These are phyloP conservation scores for Phytophthora rubi DNA, from an alignment of 352 stramenopile species.

Conservation along the genomic window DNA sequence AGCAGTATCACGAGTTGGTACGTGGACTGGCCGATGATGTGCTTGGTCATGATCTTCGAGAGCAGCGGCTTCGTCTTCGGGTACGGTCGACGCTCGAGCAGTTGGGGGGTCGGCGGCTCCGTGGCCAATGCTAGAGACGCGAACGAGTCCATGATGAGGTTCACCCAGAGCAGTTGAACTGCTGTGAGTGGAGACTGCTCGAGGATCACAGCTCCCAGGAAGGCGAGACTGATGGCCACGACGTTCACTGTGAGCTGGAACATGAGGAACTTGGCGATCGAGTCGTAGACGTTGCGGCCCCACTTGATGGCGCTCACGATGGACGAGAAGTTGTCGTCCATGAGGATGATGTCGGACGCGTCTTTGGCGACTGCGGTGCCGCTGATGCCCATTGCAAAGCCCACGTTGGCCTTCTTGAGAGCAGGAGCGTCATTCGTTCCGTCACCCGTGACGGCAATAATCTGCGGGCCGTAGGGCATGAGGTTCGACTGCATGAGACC, in stretches of 20 bases:
- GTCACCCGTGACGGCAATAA: constrained; percentile 97
- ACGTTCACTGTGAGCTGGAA: constrained; percentile 99
- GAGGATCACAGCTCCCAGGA: constrained; percentile 85
- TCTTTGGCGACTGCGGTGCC: constrained; percentile 96
- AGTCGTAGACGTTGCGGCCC: constrained; percentile 97
- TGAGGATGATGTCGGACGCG: constrained; percentile 96
- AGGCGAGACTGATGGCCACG: constrained; percentile 93
- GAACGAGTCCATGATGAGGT: constrained; percentile 99
- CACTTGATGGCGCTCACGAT: constrained; percentile 97
- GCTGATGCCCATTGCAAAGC: constrained; percentile 97
- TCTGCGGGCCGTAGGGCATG: constrained; percentile 79
- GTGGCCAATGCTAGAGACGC: constrained; percentile 95
- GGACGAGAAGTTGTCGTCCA: constrained; percentile 97
- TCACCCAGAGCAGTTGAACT: constrained; percentile 98
- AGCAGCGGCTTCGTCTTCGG: constrained; percentile 93
- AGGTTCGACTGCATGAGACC: constrained; percentile 89
- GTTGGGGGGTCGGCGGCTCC: constrained; percentile 87
- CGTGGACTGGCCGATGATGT: constrained; percentile 93
- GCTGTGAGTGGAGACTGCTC: constrained; percentile 92
- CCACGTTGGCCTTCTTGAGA: constrained; percentile 97
- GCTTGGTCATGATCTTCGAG: constrained; percentile 94
- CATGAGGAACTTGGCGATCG: constrained; percentile 98
- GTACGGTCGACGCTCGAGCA: constrained; percentile 94
- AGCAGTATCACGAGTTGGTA: constrained; percentile 94
- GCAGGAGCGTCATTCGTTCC: constrained; percentile 97